Evolutionary conservation across 495 filamentous ascomycete species (phyloP).

Genomic region (Daldinia childiae): DNA sequence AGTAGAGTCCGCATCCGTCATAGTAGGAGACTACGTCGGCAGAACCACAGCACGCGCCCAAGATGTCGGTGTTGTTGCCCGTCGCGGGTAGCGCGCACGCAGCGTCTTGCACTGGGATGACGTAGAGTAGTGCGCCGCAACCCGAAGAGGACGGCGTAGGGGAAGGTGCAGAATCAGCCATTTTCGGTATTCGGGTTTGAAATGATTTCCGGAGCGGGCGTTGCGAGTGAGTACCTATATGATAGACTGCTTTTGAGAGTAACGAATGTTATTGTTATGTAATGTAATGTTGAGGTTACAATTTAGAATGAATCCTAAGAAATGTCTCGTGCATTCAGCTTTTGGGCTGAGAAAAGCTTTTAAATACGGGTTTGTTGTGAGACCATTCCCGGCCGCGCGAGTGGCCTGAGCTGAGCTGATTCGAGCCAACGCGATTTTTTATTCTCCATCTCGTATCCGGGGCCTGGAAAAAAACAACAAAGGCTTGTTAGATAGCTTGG

Average conservation of each 20-base stretch:
- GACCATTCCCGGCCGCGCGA: background rate
- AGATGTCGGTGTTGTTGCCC: conserved; percentile 54
- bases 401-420: conserved; percentile 24
- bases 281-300: background rate
- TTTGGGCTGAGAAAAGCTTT: conserved; percentile 5
- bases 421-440: background rate
- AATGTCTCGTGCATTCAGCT: background rate
- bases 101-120: conserved; percentile 55
- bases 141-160: conserved; percentile 39
- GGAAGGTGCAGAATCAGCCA: conserved; percentile 40
- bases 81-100: conserved; percentile 53
- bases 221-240: no score
- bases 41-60: conserved; percentile 57
- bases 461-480: background rate
- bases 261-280: no score
- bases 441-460: conserved; percentile 27
- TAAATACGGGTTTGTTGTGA: conserved; percentile 5
- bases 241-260: no score
- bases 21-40: conserved; percentile 56
- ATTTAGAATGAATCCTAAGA: background rate
- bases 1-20: conserved; percentile 61
- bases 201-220: no score
- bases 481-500: background rate
- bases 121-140: conserved; percentile 49
- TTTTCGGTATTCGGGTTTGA: background rate